Base-by-base conservation (phyloP, 768 basidiomycete species). In the Phylloporus rhodoxanthus region DNA sequence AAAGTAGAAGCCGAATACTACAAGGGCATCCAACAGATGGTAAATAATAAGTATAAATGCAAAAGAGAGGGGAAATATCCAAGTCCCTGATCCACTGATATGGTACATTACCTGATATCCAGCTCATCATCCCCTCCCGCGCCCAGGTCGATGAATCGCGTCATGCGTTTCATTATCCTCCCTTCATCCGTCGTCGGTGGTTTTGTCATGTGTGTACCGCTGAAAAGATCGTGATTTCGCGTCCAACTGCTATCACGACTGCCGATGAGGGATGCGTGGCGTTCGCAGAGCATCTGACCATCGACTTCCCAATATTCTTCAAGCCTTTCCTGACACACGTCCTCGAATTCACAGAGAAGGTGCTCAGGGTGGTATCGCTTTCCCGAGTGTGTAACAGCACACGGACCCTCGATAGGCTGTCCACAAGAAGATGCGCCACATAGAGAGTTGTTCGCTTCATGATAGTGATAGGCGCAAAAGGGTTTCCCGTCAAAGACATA, bases 231-330 rank as follows among this genome's bases (percentile, higher is more conserved):
- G 21, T 53, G 48, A 14, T 38, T 46, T 26, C 57, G 59, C n/a
- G 47, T 53, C 59, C 54, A 59, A 44, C 53, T 57, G 30, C 49
- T 37, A 33, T 63, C 59, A 50, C 57, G 52, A 57, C 62, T 45
- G 41, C 66, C 52, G 38, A 64, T 54, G 48, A 57, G 51, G 20
- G 51, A 52, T 45, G 86, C 86, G 67, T 95, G 93, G 50, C 76
- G 71, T 70, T 95, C 92, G 63, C 93, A 95, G 48, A 91, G 70
- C 83, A 90, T 90, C 68, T 80, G 71, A 21, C 85, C 81, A 57
- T 88, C 90, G 5, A 92, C 76, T 65, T 95, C 92, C 82, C 86
- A 96, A 61, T 96, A 96, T 62, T 94, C 88, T 53, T 76, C 82
- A 55, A 85, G 69, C 47, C 69, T 75, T 70, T 78, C 80, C 50